phyloP scores from a whole-genome alignment of 2,329 filamentous ascomycete species.

The Sclerotinia trifoliorum region DNA sequence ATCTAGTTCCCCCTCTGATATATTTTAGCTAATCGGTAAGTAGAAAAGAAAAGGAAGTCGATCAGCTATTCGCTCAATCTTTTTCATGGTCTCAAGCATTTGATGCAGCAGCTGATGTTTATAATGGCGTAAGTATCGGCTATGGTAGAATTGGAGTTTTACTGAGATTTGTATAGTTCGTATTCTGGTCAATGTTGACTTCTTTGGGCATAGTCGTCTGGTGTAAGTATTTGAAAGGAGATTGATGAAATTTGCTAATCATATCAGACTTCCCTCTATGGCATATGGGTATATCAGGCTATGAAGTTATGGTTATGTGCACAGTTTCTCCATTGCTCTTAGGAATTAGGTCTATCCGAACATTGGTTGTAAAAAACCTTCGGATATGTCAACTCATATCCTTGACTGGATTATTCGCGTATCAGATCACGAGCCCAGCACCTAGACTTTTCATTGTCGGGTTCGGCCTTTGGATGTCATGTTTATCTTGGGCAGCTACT shows the following conservation, averaged over 20 bases:
- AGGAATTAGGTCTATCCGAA: slow-evolving; percentile 66
- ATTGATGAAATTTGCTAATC: slow-evolving; percentile 23
- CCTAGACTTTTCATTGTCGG: slow-evolving; percentile 77
- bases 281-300: slow-evolving; percentile 99
- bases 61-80: slow-evolving; percentile 64
- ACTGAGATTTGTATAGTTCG: slow-evolving; percentile 57
- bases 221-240: slow-evolving; percentile 63
- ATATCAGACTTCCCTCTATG: slow-evolving; percentile 83
- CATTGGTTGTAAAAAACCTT: slow-evolving; percentile 65
- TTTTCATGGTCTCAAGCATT: slow-evolving; percentile 75
- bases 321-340: slow-evolving; percentile 81
- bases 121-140: slow-evolving; percentile 71
- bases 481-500: slow-evolving; percentile 79
- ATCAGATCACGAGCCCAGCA: slow-evolving; percentile 69
- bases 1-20: slow-evolving; percentile 31
- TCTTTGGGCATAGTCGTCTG: slow-evolving; percentile 86
- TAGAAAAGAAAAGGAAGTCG: slow-evolving; percentile 74
- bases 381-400: slow-evolving; percentile 73
- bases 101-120: slow-evolving; percentile 83
- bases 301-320: slow-evolving; percentile 83
- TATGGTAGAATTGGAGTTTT: slow-evolving; percentile 14
- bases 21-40: slow-evolving; percentile 34
- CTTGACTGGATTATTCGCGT: slow-evolving; percentile 75
- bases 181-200: slow-evolving; percentile 94
- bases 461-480: slow-evolving; percentile 77